Base-by-base conservation (phyloP, 495 filamentous ascomycete species). In the Neurospora intermedia region DNA sequence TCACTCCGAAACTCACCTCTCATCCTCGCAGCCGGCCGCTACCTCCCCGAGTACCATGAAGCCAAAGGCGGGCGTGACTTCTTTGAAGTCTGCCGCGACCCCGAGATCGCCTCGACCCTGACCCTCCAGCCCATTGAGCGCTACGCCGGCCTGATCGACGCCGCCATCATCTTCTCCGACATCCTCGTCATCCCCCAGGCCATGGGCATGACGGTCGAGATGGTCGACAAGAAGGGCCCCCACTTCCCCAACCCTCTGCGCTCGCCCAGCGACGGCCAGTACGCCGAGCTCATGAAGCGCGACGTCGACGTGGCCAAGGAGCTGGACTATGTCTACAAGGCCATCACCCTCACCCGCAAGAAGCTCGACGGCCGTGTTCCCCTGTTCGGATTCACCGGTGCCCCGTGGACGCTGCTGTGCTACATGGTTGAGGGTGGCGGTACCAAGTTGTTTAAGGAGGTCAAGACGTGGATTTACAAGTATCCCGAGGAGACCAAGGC, bases 361-460 rank as follows among this genome's bases (percentile, higher is more conserved):
- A 98, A 97, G 84, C 83, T 99, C 40, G 84, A 90, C 69, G 96
- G 94, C 10, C 86, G 93, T 16, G 96, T 99, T 38, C 96, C 96
- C 6, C 82, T 99, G 69, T 93, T 97, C 79, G 96, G 96, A n/a
- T 99, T 99, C 83, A 97, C 94, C 77, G 96, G 96, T 20, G 94
- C 96, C 3, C 96, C 96, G 1, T 99, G 96, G 94, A 99, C 96
- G 0, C 82, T 99, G 73, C 85, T 98, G 76, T 96, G 94, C 85
- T 99, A 99, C 82, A 99, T 99, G 96, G 93, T 97, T 16, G 96
- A 99, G 82, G 96, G 96, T 7, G 96, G 96, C 15, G 94, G 96
- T 15, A 94, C 89, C 78, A 98, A 97, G 84, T 84, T 97, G 78
- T 98, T 97, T 81, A 88, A 92, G 48, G 87, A 97, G 82, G 88